Percentiles rank a stretch among this genome's conserved stretches.
phyloP scores from a whole-genome alignment of 2,329 filamentous ascomycete species.

The Clonostachys byssicola region DNA sequence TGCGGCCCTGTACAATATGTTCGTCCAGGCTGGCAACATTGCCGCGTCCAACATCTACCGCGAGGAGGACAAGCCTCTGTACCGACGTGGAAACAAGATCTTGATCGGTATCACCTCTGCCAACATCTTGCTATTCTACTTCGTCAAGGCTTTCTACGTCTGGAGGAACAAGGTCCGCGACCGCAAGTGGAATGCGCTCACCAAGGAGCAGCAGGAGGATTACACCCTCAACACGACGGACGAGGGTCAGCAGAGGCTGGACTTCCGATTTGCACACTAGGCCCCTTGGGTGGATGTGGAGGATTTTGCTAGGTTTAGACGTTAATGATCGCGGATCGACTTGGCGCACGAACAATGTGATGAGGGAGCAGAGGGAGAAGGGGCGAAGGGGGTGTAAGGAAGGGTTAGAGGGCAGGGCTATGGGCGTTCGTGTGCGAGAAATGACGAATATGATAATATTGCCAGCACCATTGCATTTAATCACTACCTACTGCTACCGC shows the following conservation, averaged over 20 bases:
- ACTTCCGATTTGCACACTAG: slow-evolving; percentile 40
- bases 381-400: no score
- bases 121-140: slow-evolving; percentile 39
- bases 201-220: slow-evolving; percentile 36
- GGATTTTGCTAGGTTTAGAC: no score
- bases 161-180: slow-evolving; percentile 40
- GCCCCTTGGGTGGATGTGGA: no score
- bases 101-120: slow-evolving; percentile 40
- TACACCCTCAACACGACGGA: slow-evolving; percentile 46
- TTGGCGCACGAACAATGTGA: no score
- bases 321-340: no score
- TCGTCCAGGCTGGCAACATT: slow-evolving; percentile 37
- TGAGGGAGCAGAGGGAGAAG: no score
- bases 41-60: slow-evolving; percentile 33
- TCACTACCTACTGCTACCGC: no score
- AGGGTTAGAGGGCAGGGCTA: no score
- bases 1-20: slow-evolving; percentile 57
- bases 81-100: slow-evolving; percentile 42
- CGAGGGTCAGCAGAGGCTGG: slow-evolving; percentile 48
- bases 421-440: no score
- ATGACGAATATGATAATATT: no score
- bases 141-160: slow-evolving; percentile 41
- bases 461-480: no score
- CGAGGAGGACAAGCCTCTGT: slow-evolving; percentile 48
- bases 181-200: slow-evolving; percentile 34